A percentile compares a stretch with the other conserved stretches of the same genome.
These are phyloP conservation scores for Leishmania amazonensis DNA, from an alignment of 208 protist genomes.

Conservation along the genomic window DNA sequence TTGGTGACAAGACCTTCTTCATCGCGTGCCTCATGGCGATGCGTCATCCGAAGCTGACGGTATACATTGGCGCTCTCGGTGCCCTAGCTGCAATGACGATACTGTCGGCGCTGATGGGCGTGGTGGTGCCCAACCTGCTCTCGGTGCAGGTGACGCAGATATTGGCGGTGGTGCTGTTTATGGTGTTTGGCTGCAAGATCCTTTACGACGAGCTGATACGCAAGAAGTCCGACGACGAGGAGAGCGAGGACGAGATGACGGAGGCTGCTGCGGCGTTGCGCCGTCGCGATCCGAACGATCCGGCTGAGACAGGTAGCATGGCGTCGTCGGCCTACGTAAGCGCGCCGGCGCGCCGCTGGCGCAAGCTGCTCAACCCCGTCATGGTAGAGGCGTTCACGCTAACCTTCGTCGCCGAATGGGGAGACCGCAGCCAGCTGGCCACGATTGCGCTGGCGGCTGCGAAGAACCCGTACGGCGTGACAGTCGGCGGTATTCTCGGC, in stretches of 20 bases:
- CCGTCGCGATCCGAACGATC: conserved; percentile 70
- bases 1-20: conserved; percentile 98
- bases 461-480: conserved; percentile 94
- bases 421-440: conserved; percentile 96
- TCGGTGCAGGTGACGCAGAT: conserved; percentile 88
- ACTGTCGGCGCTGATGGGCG: conserved; percentile 87
- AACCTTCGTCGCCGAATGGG: conserved; percentile 97
- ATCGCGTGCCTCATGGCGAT: conserved; percentile 96
- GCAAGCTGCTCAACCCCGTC: conserved; percentile 63
- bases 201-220: conserved; percentile 83
- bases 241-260: conserved; percentile 89
- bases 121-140: conserved; percentile 83
- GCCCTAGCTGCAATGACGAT: conserved; percentile 95
- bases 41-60: conserved; percentile 80
- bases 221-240: conserved; percentile 46
- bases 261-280: conserved; percentile 83
- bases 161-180: conserved; percentile 87
- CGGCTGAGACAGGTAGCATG: conserved; percentile 60
- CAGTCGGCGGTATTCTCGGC: conserved; percentile 91
- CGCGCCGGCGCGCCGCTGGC: conserved; percentile 50
- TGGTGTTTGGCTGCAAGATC: conserved; percentile 89
- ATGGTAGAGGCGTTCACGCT: conserved; percentile 94
- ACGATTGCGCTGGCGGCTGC: conserved; percentile 94
- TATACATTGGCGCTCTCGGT: conserved; percentile 85
- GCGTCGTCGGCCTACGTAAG: conserved; percentile 44